These are phyloP conservation scores for Neurospora terricola DNA, from an alignment of 495 filamentous ascomycete genomes.

Conservation along the genomic window DNA sequence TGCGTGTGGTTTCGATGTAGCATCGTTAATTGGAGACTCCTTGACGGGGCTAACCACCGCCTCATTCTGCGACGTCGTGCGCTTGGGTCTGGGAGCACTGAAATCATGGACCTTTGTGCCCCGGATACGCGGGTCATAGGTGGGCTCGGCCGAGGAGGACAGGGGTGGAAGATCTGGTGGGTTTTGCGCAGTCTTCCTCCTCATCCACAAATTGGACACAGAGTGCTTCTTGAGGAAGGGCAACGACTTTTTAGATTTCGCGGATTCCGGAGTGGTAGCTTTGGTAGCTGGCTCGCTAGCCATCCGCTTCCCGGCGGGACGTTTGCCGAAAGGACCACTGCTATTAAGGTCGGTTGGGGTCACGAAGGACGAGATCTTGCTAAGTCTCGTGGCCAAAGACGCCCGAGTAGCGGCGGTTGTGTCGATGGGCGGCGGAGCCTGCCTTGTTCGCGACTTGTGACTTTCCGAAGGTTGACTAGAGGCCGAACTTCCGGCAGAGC, in stretches of 20 bases:
- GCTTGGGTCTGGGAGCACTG: constrained; percentile 64
- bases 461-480: constrained; percentile 10
- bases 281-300: constrained; percentile 37
- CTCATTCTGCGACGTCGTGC: constrained; percentile 30
- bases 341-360: constrained; percentile 26
- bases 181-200: constrained; percentile 33
- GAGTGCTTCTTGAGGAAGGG: constrained; percentile 42
- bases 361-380: constrained; percentile 30
- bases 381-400: constrained; percentile 14
- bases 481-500: constrained; percentile 11
- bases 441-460: constrained; percentile 12
- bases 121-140: constrained; percentile 73
- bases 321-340: constrained; percentile 11
- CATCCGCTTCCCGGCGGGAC: constrained; percentile 25
- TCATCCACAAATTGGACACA: constrained; percentile 34
- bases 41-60: neutral
- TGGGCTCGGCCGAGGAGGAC: constrained; percentile 32
- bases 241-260: constrained; percentile 41
- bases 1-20: neutral
- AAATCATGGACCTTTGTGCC: constrained; percentile 87
- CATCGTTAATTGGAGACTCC: neutral
- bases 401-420: constrained; percentile 12
- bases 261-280: constrained; percentile 47
- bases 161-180: constrained; percentile 38
- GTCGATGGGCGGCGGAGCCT: constrained; percentile 24